These are phyloP conservation scores for Cryptosporidium tyzzeri DNA, from an alignment of 169 alveolate species.

Conservation along the genomic window DNA sequence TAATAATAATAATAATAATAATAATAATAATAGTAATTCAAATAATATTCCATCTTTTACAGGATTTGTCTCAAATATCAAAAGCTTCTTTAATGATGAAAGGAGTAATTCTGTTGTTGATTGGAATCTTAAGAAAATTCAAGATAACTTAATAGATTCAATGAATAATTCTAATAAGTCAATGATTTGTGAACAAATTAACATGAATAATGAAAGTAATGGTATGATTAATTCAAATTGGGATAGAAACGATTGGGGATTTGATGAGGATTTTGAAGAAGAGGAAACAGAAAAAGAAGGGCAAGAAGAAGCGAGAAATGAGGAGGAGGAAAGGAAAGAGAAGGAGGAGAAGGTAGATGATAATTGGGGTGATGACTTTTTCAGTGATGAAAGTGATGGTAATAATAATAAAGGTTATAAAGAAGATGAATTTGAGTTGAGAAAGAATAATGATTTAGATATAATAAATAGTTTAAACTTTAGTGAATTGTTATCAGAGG, in stretches of 20 bases:
- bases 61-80: constrained; percentile 73
- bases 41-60: constrained; percentile 71
- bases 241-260: constrained; percentile 25
- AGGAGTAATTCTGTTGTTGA: constrained; percentile 53
- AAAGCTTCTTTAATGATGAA: constrained; percentile 76
- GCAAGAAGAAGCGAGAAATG: background rate
- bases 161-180: constrained; percentile 9
- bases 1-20: background rate
- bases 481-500: background rate
- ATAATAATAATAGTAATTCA: background rate
- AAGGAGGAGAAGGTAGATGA: background rate
- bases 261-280: background rate
- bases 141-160: constrained; percentile 29
- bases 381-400: background rate
- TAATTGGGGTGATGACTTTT: constrained; percentile 10
- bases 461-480: background rate
- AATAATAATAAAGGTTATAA: background rate
- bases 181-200: constrained; percentile 24
- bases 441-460: background rate
- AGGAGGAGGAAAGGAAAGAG: background rate
- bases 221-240: constrained; percentile 19
- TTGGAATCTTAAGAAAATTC: constrained; percentile 54
- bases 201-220: background rate
- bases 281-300: background rate
- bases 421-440: background rate